phyloP scores from a whole-genome alignment of 2,329 filamentous ascomycete species.

The Lomentospora prolificans region DNA sequence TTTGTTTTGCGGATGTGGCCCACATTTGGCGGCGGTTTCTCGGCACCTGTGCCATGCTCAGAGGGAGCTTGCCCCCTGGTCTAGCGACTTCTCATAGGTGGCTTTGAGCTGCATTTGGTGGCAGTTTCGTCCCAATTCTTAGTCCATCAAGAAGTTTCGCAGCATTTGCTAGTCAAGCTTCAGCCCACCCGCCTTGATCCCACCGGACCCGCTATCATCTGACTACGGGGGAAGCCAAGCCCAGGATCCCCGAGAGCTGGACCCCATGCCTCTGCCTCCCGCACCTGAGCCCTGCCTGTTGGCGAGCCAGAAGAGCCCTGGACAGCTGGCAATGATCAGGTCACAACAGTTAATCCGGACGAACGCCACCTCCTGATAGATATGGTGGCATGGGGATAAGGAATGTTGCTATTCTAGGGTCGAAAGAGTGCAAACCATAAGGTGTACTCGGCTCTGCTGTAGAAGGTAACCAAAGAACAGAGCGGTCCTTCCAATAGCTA shows the following conservation, averaged over 20 bases:
- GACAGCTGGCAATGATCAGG: too few relatives aligned
- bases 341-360: too few relatives aligned
- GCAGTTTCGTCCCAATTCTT: conserved; percentile 5
- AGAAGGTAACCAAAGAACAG: too few relatives aligned
- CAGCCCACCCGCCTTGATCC: background rate
- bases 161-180: background rate
- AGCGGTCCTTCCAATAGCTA: too few relatives aligned
- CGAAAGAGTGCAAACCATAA: too few relatives aligned
- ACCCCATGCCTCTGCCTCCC: too few relatives aligned
- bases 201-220: too few relatives aligned
- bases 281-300: too few relatives aligned
- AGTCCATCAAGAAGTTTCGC: background rate
- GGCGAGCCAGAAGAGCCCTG: too few relatives aligned
- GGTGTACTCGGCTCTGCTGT: too few relatives aligned
- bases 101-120: background rate
- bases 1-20: background rate
- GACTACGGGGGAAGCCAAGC: too few relatives aligned
- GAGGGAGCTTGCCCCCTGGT: background rate
- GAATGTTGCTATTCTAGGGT: background rate
- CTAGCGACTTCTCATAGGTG: background rate
- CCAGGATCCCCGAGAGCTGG: too few relatives aligned
- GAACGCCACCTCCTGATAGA: background rate
- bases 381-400: background rate
- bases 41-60: background rate
- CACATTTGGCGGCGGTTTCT: background rate